Evolutionary conservation across 306 rosid genomes (phyloP), one percentile per base, ranked within the genome.

Genomic region (Benincasa hispida): DNA sequence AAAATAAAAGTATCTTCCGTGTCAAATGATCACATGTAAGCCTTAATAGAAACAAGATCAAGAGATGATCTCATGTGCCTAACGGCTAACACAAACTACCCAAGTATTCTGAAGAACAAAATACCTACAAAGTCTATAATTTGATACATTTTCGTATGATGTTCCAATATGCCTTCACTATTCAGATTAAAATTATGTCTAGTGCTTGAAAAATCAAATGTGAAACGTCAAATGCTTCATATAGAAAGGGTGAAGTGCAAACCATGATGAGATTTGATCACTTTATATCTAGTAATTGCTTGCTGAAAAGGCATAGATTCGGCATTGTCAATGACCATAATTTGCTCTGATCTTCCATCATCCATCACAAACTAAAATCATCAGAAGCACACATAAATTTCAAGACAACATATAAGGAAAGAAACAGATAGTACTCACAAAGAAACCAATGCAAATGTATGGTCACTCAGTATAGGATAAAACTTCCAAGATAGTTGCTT

Each of bases 281-380:
- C 94, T 81, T 75, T 86, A 84, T 91, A 93, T 78, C 86, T 86
- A 39, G 97, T 90, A 78, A 91, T 35, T 68, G 98, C 98, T 84
- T 87, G 96, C 74, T 90, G 96, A 53, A 91, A 82, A 10, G 91
- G 81, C 75, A 75, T 25, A 48, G 51, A 74, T 79, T 84, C 76
- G 41, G 88, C 77, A 78, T 74, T 76, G 65, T 84, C 83, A 79
- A 86, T 30, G 3, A 85, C 78, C 57, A 88, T 91, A 70, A 91
- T 90, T 77, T 91, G 83, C 48, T 93, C 97, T 35, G 94, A 90
- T 85, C 84, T 90, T 77, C 98, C 97, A 76, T 83, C 85, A 82
- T 87, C 96, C 75, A 91, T 63, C 74, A 93, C 94, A 84, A 93
- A 88, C 98, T 93, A 83, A 81, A 88, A 81, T 56, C 65, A 57